Conservation (phyloP, 495 filamentous ascomycete genomes). For the Penicillium roqueforti region DNA sequence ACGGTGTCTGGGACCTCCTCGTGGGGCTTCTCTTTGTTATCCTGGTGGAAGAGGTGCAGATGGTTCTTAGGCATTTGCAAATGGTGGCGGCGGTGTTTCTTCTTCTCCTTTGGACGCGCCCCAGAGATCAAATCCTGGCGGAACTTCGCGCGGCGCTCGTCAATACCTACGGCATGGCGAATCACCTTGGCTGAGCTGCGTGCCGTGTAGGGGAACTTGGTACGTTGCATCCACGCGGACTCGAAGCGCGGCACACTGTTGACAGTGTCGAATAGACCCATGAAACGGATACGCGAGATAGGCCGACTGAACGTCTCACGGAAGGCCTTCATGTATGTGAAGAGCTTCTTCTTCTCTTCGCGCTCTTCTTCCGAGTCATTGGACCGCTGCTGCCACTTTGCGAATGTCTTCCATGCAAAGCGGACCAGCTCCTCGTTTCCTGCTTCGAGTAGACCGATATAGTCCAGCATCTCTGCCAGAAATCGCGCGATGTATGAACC, state of each 20-base stretch:
- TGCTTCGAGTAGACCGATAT: conserved; percentile 70
- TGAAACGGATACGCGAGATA: conserved; percentile 59
- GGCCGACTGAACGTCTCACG: conserved; percentile 81
- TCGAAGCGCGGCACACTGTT: conserved; percentile 83
- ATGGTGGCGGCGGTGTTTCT: conserved; percentile 32
- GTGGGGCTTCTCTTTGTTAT: conserved; percentile 3
- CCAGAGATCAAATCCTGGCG: conserved; percentile 70
- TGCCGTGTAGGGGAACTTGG: conserved; percentile 78
- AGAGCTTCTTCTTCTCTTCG: conserved; percentile 61
- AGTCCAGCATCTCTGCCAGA: conserved; percentile 81
- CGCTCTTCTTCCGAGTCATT: conserved; percentile 52
- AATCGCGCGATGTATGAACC: conserved; percentile 87
- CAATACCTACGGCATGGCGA: conserved; percentile 72
- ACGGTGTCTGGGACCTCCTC: conserved; percentile 24
- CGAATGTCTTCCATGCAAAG: conserved; percentile 87
- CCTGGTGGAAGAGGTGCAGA: conserved; percentile 21
- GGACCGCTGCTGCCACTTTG: conserved; percentile 72
- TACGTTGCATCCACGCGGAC: conserved; percentile 78
- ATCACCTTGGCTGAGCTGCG: conserved; percentile 66
- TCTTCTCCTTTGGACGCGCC: conserved; percentile 30
- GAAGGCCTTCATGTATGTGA: conserved; percentile 75
- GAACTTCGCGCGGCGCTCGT: conserved; percentile 69
- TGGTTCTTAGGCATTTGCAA: conserved; percentile 26
- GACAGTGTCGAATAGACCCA: conserved; percentile 54
- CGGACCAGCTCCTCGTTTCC: conserved; percentile 86